Conservation (phyloP, 495 filamentous ascomycete species). For the Penicillium taxi region DNA sequence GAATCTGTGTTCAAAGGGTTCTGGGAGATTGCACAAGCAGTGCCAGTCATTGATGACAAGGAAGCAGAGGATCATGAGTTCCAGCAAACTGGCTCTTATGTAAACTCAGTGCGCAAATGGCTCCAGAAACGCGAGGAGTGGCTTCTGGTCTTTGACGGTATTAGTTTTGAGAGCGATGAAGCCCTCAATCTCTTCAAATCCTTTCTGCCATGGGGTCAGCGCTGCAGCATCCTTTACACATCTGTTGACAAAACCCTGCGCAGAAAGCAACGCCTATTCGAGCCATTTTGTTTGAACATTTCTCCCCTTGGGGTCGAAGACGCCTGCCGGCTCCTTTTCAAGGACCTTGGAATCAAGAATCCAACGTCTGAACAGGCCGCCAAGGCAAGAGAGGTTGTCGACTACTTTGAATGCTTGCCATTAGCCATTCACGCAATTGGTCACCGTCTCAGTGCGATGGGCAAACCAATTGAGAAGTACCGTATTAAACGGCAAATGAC, state of each 20-base stretch:
- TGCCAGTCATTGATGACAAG: slow-evolving; percentile 39
- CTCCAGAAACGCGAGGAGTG: slow-evolving; percentile 61
- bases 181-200: slow-evolving; percentile 50
- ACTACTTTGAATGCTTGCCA: slow-evolving; percentile 62
- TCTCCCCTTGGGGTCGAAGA: slow-evolving; percentile 50
- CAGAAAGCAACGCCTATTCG: slow-evolving; percentile 62
- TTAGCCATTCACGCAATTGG: slow-evolving; percentile 74
- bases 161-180: slow-evolving; percentile 54
- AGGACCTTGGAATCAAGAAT: slow-evolving; percentile 45
- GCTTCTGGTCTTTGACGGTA: slow-evolving; percentile 70
- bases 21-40: slow-evolving; percentile 67
- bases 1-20: slow-evolving; percentile 59
- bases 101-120: slow-evolving; percentile 59
- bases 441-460: slow-evolving; percentile 61
- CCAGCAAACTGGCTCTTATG: slow-evolving; percentile 45
- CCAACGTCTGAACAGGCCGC: slow-evolving; percentile 48
- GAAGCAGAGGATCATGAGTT: slow-evolving; percentile 31
- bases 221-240: slow-evolving; percentile 70
- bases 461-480: slow-evolving; percentile 63
- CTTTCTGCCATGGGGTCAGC: slow-evolving; percentile 61
- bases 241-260: slow-evolving; percentile 59
- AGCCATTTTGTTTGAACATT: slow-evolving; percentile 63
- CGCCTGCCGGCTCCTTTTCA: slow-evolving; percentile 51
- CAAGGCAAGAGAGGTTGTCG: slow-evolving; percentile 58
- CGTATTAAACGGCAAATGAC: slow-evolving; percentile 57